Percentiles rank a stretch among this genome's conserved stretches.
Evolutionary conservation across 768 basidiomycete species (phyloP).

Genomic region (Sistotremastrum niveocremeum): DNA sequence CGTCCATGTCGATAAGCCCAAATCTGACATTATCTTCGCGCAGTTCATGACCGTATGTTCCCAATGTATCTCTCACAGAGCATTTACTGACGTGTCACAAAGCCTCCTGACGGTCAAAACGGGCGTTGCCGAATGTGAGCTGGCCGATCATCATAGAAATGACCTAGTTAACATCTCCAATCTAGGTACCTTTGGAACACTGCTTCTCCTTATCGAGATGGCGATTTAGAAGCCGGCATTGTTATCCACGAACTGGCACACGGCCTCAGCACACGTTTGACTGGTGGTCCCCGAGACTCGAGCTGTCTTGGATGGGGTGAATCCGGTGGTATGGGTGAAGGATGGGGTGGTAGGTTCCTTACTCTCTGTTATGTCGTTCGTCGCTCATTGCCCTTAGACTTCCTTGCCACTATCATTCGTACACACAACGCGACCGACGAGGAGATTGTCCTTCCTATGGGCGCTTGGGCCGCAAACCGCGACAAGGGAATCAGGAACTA

Average conservation of each 20-base stretch:
- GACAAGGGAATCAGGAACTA: slow-evolving; percentile 74
- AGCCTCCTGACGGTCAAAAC: slow-evolving; percentile 70
- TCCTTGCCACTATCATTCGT: slow-evolving; percentile 77
- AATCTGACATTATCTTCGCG: slow-evolving; percentile 4
- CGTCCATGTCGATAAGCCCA: slow-evolving; percentile 6
- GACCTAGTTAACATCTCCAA: no score
- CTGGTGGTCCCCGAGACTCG: slow-evolving; percentile 86
- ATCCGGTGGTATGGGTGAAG: slow-evolving; percentile 94
- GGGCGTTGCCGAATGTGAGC: slow-evolving; percentile 76
- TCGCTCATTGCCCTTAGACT: slow-evolving; percentile 30
- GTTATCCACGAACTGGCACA: slow-evolving; percentile 87
- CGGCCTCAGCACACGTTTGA: slow-evolving; percentile 86
- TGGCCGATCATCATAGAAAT: no score
- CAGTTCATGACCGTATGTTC: slow-evolving; percentile 11
- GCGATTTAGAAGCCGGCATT: slow-evolving; percentile 92
- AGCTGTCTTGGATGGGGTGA: slow-evolving; percentile 95
- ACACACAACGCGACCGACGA: slow-evolving; percentile 55
- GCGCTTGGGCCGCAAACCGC: slow-evolving; percentile 85
- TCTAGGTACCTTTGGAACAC: slow-evolving; percentile 76
- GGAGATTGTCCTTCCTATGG: slow-evolving; percentile 43
- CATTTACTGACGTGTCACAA: slow-evolving; percentile 34
- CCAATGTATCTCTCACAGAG: no score
- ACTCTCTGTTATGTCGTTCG: neutral
- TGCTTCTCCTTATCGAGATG: slow-evolving; percentile 80
- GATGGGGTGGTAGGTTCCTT: slow-evolving; percentile 60